Evolutionary conservation across 257 asterid species (phyloP), one percentile per base, ranked within the genome.

Genomic region (Salvia splendens): DNA sequence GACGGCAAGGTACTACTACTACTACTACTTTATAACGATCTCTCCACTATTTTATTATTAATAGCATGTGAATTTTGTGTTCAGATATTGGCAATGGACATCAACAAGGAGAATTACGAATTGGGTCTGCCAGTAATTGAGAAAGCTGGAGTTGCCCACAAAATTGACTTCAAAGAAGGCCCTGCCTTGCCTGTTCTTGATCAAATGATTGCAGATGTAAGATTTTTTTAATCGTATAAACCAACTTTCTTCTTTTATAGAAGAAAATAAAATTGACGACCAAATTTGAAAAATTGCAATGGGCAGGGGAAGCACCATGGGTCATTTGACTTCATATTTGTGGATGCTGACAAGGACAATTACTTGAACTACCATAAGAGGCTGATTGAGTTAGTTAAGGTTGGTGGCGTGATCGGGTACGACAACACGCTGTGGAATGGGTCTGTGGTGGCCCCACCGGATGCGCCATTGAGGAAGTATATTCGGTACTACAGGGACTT

Each of bases 351-450:
- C 71, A 91, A 91, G 36, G 97, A 91, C 71, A 91, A 91, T 67
- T 88, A 86, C 73, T 9, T 91, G 4, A 91, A 91, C 64, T 91
- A 91, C 70, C 97, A 91, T 67, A 88, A 88, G 78, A 74, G 97
- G 73, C 74, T 91, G 0, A 83, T 91, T 5, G 96, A 91, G 3
- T 43, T 91, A 47, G 93, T 91, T 2, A 91, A 88, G 76, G 76
- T 91, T 4, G 97, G 96, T 3, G 97, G 97, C 3, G 71, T 91
- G 67, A 88, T 91, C 56, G 96, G 93, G 4, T 91, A 91, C 71
- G 97, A 91, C 84, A 91, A 91, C 86, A 91, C 97, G 64, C 65
- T 91, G 35, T 91, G 97, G 97, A 82, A 81, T 46, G 97, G 97
- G 1, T 83, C 93, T 0, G 96, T 91, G 66, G 97, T 85, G 68